Evolutionary conservation across 768 basidiomycete species (phyloP).

Genomic region (Trametes punicea): DNA sequence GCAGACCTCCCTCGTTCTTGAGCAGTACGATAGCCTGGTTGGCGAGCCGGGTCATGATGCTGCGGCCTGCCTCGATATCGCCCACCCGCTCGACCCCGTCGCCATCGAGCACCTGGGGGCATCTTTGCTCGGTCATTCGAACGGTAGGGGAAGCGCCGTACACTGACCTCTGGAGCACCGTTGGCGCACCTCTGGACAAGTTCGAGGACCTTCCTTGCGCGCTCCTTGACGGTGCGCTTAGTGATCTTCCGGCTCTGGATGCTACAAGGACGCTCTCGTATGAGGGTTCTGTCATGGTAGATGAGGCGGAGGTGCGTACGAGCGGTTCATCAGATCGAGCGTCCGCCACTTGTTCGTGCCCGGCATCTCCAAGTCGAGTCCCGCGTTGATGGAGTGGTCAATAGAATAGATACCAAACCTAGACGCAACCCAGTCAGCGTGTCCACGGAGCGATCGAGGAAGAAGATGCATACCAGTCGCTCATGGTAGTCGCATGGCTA

Average conservation of each 20-base stretch:
- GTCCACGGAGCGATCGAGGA: neutral
- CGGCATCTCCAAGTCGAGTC: slow-evolving; percentile 79
- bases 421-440: neutral
- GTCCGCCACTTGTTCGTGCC: slow-evolving; percentile 74
- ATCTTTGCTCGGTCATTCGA: neutral
- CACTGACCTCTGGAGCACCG: slow-evolving; percentile 57
- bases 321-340: slow-evolving; percentile 62
- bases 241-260: slow-evolving; percentile 63
- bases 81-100: slow-evolving; percentile 63
- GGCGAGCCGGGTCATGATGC: slow-evolving; percentile 64
- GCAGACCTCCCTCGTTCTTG: slow-evolving; percentile 58
- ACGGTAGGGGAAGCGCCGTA: neutral
- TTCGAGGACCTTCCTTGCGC: slow-evolving; percentile 63
- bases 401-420: slow-evolving; percentile 75
- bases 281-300: neutral
- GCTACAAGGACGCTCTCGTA: neutral
- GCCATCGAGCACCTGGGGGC: slow-evolving; percentile 57
- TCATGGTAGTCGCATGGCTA: slow-evolving; percentile 73
- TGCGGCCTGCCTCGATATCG: slow-evolving; percentile 59
- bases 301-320: slow-evolving; percentile 19
- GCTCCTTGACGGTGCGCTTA: slow-evolving; percentile 58
- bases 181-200: slow-evolving; percentile 67
- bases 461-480: slow-evolving; percentile 59
- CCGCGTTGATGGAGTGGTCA: slow-evolving; percentile 65
- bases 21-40: slow-evolving; percentile 70